Evolutionary conservation across 768 basidiomycete genomes (phyloP).

Genomic region (Boletus rufocinnamomeus): DNA sequence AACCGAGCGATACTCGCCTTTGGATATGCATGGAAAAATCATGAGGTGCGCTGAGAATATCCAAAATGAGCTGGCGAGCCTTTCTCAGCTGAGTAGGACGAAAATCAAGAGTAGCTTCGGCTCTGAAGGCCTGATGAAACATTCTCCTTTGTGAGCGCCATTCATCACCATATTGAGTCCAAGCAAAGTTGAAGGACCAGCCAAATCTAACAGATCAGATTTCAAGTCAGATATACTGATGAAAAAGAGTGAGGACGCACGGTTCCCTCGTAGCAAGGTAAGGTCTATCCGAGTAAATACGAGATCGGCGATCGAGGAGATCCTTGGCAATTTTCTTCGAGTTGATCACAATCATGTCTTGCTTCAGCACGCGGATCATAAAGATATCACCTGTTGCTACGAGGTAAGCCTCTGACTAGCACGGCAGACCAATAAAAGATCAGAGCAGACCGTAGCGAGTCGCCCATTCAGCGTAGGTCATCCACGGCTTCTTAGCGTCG

Average conservation of each 20-base stretch:
- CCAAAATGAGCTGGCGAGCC: constrained; percentile 17
- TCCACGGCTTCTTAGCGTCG: constrained; percentile 20
- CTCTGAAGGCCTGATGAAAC: constrained; percentile 27
- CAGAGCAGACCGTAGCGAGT: constrained; percentile 17
- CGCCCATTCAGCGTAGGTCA: constrained; percentile 23
- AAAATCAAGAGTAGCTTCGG: constrained; percentile 16
- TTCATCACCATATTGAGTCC: constrained; percentile 20
- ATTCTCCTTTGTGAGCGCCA: constrained; percentile 29
- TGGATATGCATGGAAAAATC: constrained; percentile 10
- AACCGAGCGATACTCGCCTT: neutral
- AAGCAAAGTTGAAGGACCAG: constrained; percentile 22
- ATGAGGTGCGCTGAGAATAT: constrained; percentile 13
- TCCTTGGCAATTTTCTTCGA: constrained; percentile 30
- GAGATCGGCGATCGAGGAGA: constrained; percentile 29
- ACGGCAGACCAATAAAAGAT: neutral
- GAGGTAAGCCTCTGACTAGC: neutral
- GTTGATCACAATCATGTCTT: constrained; percentile 30
- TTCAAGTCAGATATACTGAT: neutral
- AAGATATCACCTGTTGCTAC: constrained; percentile 20
- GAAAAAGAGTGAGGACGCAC: constrained; percentile 6
- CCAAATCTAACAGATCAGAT: constrained; percentile 16
- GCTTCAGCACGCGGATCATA: constrained; percentile 23
- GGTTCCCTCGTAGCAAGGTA: constrained; percentile 14
- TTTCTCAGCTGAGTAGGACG: constrained; percentile 23
- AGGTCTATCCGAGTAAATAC: constrained; percentile 32